Evolutionary conservation across 2,329 filamentous ascomycete genomes (phyloP), one percentile per base, ranked within the genome.

Genomic region (Byssochlamys sp.): DNA sequence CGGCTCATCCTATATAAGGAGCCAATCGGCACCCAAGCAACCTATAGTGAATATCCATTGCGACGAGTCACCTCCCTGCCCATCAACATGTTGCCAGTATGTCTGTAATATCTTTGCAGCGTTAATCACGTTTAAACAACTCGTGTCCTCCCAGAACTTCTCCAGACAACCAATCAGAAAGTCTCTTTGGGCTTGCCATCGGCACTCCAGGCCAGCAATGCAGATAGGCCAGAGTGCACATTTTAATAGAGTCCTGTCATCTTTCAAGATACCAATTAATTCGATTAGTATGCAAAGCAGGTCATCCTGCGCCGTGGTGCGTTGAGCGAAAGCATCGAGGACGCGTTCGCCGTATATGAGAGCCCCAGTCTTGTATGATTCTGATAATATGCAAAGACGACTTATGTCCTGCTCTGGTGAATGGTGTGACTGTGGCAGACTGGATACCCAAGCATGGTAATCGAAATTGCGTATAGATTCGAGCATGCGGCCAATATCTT

Each of bases 221-320:
- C 69, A 70, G 1, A 70, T 70, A 0, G 69, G 70, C 70, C 70
- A 72, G 0, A 72, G 62, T 14, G 71, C 59, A 29, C 70, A 72
- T 35, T 72, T 72, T 57, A 71, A 69, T 14, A 71, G 54, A 7
- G 58, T 53, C 2, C 59, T 45, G 14, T 71, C 59, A 4, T 63
- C 58, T 50, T 65, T 63, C 54, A 73, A 56, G 0, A 57, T 58
- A 24, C 61, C 57, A 27, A 69, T 68, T 12, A 66, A 25, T 7
- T 60, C 57, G 0, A 72, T 55, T 24, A 72, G 29, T 19, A 70
- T 64, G 1, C 55, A 56, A 3, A 71, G 57, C n/a, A 66, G 29
- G 12, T 61, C 57, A 10, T 65, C 39, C 5, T 45, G 39, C n/a
- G 19, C 39, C 6, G 39, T 6, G 4, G 39, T 19, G 39, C n/a